Evolutionary conservation across 352 stramenopile species (phyloP).

Genomic region (Globisporangium nodosum): DNA sequence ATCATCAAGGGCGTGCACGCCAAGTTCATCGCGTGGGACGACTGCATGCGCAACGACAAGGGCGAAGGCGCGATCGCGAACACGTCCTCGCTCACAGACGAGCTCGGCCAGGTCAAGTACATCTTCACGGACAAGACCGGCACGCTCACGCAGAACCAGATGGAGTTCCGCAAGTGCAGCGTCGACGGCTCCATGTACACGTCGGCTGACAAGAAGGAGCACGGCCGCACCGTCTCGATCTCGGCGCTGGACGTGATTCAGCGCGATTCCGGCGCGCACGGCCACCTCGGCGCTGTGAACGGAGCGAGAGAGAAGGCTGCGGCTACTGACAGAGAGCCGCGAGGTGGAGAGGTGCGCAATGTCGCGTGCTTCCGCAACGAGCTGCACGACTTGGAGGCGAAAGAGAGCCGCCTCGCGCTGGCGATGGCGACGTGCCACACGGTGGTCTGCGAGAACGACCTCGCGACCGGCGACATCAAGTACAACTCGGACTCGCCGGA

Average conservation of each 20-base stretch:
- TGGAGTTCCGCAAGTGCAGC: constrained; percentile 95
- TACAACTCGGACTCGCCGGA: constrained; percentile 93
- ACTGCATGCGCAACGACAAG: constrained; percentile 40
- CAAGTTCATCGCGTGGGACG: constrained; percentile 78
- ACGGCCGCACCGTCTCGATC: constrained; percentile 24
- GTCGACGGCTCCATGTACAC: constrained; percentile 87
- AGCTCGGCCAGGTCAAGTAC: constrained; percentile 90
- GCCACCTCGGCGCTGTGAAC: not conserved
- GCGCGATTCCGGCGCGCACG: constrained; percentile 10
- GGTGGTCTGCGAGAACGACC: constrained; percentile 72
- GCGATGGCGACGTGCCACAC: constrained; percentile 83
- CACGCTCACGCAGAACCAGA: constrained; percentile 92
- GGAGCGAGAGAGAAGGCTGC: not conserved
- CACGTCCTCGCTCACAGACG: constrained; percentile 88
- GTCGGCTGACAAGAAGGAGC: constrained; percentile 23
- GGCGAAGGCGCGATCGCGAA: constrained; percentile 75
- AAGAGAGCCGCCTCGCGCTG: constrained; percentile 56
- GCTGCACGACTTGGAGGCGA: constrained; percentile 40
- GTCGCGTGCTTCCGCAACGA: constrained; percentile 39
- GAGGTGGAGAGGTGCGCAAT: not conserved
- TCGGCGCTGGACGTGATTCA: constrained; percentile 23
- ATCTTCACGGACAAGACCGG: constrained; percentile 95
- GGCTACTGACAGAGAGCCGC: constrained; percentile 1
- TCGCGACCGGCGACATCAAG: constrained; percentile 28
- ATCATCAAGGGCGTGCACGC: constrained; percentile 71